Base-by-base conservation (phyloP, 2,329 filamentous ascomycete genomes). In the Pezicula carpinea region DNA sequence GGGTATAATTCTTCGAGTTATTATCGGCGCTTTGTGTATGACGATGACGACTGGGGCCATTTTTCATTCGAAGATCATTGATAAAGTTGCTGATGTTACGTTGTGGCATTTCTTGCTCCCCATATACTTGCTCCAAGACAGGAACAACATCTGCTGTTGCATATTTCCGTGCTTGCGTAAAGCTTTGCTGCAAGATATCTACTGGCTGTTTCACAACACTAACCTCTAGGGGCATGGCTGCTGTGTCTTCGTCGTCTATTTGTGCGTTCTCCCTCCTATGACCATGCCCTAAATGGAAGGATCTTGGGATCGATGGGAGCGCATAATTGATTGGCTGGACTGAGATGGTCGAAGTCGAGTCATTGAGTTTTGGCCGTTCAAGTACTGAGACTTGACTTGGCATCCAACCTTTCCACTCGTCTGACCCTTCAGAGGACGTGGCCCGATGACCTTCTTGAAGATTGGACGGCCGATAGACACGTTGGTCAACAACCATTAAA, bases 361-460 rank as follows among this genome's bases (percentile, higher is more conserved):
- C 26, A 39, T 54, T 56, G 13, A 58, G 52, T 22, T 61, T 61
- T 17, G 47, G 41, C 34, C 50, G 53, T 44, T 77, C 73, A 2
- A 76, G 57, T 46, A 72, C 74, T 0, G 72, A 72, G 7, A 75
- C 69, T 35, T 79, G 73, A 2, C 73, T 68, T 7, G 75, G 76
- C 33, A 80, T 69, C 72, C 71, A 76, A 0, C 65, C 71, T 59
- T 78, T 79, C 77, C 76, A 80, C 48, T 79, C 76, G 2, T 69
- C 61, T 2, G 75, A 79, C 47, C 74, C 75, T 5, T 66, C 64
- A 1, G 67, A 67, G 1, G 71, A 74, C 3, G 59, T 53, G 1
- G 65, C 61, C n/a, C 71, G 64, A 39, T 64, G 62, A n/a, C 48
- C 44, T 6, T n/a, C 33, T 15, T 18, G 22, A 11, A 52, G 50